phyloP scores from a whole-genome alignment of 2,329 filamentous ascomycete genomes.

The Ophiostoma tasmaniense region DNA sequence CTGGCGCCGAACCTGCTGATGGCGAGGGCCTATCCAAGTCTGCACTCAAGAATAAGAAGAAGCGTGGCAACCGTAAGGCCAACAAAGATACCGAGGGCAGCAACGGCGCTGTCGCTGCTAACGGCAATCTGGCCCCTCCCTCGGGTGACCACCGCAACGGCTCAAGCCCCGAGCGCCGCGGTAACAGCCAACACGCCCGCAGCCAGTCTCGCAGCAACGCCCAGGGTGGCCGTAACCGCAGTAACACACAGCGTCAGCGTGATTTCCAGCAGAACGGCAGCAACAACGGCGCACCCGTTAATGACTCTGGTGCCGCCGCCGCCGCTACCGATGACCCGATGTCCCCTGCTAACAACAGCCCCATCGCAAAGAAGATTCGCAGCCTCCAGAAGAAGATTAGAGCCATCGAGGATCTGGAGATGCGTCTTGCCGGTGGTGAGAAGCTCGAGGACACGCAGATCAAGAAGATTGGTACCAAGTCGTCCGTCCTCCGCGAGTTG shows the following conservation, averaged over 20 bases:
- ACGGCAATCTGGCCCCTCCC: constrained; percentile 40
- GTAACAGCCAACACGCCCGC: constrained; percentile 29
- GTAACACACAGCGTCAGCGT: constrained; percentile 39
- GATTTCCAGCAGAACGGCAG: constrained; percentile 24
- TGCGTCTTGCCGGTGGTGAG: constrained; percentile 87
- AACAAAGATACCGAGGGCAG: constrained; percentile 62
- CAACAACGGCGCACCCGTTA: constrained; percentile 10
- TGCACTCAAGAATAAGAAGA: constrained; percentile 96
- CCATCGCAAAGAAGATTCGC: constrained; percentile 90
- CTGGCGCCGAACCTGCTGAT: constrained; percentile 47
- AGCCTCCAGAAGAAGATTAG: constrained; percentile 94
- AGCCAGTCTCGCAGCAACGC: constrained; percentile 47
- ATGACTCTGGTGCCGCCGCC: constrained; percentile 22
- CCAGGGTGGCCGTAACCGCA: constrained; percentile 35
- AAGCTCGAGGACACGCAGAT: constrained; percentile 97
- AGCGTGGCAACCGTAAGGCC: constrained; percentile 81
- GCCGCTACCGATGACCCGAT: constrained; percentile 29
- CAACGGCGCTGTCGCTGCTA: constrained; percentile 23
- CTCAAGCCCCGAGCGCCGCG: constrained; percentile 57
- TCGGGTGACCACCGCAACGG: constrained; percentile 36
- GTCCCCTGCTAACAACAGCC: constrained; percentile 45
- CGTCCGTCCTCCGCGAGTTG: constrained; percentile 74
- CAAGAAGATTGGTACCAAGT: constrained; percentile 93
- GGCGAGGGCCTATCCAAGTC: constrained; percentile 72
- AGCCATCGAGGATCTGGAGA: constrained; percentile 95